phyloP scores from a whole-genome alignment of 345 rosid species.

The Cardamine occulta region DNA sequence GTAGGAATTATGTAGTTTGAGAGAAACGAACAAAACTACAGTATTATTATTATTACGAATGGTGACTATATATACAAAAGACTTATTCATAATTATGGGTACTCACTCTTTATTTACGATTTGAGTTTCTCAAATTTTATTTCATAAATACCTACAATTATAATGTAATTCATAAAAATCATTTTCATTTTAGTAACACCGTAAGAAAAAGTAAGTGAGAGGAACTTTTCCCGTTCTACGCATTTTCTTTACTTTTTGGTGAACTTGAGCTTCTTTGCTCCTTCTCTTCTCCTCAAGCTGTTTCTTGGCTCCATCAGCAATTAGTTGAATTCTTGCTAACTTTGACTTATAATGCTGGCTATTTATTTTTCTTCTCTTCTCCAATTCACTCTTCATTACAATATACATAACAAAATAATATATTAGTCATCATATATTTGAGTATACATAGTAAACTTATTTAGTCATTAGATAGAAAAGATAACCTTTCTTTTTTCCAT shows the following conservation, averaged over 20 bases:
- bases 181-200: constrained; percentile 30
- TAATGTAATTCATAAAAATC: background rate
- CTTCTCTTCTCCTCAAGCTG: constrained; percentile 67
- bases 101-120: background rate
- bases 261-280: constrained; percentile 55
- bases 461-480: background rate
- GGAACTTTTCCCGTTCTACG: constrained; percentile 49
- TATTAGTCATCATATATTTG: background rate
- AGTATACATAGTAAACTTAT: background rate
- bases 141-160: background rate
- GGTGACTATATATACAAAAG: background rate
- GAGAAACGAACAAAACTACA: background rate
- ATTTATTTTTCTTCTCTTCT: constrained; percentile 54
- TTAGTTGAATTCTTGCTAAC: constrained; percentile 57
- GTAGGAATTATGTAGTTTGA: background rate
- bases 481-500: constrained; percentile 68
- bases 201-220: constrained; percentile 58
- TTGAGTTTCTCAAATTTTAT: background rate
- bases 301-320: constrained; percentile 60
- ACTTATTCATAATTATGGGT: background rate
- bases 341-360: constrained; percentile 58
- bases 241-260: constrained; percentile 56
- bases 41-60: background rate
- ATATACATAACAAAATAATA: background rate
- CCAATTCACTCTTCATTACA: constrained; percentile 61